Evolutionary conservation across 306 rosid genomes (phyloP), one percentile per base, ranked within the genome.

Genomic region (Canavalia gladiata): DNA sequence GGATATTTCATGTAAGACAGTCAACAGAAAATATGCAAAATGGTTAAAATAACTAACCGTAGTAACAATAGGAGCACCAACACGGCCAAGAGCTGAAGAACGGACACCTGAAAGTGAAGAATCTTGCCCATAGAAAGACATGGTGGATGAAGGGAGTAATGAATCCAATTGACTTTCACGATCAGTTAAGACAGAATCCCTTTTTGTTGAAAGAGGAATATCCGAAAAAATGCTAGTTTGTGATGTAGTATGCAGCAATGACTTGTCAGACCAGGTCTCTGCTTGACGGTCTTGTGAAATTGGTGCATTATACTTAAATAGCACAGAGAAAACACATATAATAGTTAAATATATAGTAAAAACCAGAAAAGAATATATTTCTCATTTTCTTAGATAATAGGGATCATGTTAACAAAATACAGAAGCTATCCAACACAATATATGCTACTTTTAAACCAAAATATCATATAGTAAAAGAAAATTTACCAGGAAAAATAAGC

Each of bases 51-150:
- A 68, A 83, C 87, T 65, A 76, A 95, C 98, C 92, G 92, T 91
- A 66, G 97, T 92, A 78, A 95, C 95, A 74, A 95, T 84, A 55
- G 97, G 94, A 81, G 90, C 98, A 82, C 91, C 91, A 75, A 85
- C 57, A 81, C 94, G 98, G 67, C 91, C 80, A 72, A 92, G 88
- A 47, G 88, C 88, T 30, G 97, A 84, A 70, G 97, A 86, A 43
- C 92, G 97, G 43, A 90, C n/a, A 63, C 88, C 84, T 75, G 96
- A 84, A 75, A 87, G 78, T 12, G 89, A 57, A 70, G 91, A 86
- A 74, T 94, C 97, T 76, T 88, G 90, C 65, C 91, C 95, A 58
- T 89, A 91, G 50, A 89, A 67, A 77, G 97, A 89, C 78, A 89
- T 72, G 52, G 90, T 88, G 50, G 95, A 82, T n/a, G 98, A 79